Conservation (phyloP, 768 basidiomycete species). For the Nidula microcarpa region DNA sequence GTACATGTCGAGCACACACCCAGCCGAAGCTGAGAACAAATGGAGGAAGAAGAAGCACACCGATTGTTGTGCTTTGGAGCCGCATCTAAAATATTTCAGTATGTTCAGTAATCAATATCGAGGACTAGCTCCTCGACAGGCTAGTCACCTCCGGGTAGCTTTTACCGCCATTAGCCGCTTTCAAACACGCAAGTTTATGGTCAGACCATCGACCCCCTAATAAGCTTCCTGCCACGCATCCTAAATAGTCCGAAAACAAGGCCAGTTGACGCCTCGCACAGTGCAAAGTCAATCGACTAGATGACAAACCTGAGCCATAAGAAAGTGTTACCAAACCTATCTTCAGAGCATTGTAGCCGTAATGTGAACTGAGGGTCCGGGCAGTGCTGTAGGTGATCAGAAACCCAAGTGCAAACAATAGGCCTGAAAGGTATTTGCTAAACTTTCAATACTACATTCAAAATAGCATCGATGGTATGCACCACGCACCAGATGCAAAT, state of each 20-base stretch:
- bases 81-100: conserved; percentile 51
- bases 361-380: conserved; percentile 60
- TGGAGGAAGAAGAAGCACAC: conserved; percentile 57
- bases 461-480: background rate
- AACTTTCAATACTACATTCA: background rate
- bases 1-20: conserved; percentile 59
- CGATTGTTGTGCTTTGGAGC: conserved; percentile 55
- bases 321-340: conserved; percentile 77
- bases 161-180: conserved; percentile 33
- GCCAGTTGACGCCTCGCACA: too few relatives aligned
- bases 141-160: conserved; percentile 62
- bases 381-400: conserved; percentile 72
- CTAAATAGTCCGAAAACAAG: conserved; percentile 12
- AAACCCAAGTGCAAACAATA: conserved; percentile 71
- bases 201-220: conserved; percentile 47
- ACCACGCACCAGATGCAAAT: conserved; percentile 54
- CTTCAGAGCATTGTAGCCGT: conserved; percentile 64
- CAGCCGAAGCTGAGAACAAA: conserved; percentile 71
- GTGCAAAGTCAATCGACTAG: background rate
- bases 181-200: conserved; percentile 29
- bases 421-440: conserved; percentile 32
- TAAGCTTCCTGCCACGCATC: conserved; percentile 36
- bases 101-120: background rate
- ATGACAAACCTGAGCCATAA: conserved; percentile 59
- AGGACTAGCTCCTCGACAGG: background rate